Evolutionary conservation across 2,329 filamentous ascomycete genomes (phyloP).

Genomic region (Penicillium sp.): DNA sequence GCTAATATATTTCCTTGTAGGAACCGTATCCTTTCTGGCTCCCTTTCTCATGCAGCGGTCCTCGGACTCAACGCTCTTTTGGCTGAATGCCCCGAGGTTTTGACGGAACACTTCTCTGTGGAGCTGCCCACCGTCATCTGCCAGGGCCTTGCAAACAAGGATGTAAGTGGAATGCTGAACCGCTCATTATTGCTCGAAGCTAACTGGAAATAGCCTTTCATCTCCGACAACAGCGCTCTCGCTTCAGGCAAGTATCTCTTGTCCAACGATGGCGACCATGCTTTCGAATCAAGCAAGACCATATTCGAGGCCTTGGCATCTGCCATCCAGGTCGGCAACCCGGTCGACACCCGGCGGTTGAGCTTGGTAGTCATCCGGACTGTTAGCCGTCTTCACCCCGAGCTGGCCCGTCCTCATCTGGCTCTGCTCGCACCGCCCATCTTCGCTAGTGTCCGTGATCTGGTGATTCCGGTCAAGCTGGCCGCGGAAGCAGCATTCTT

Average conservation of each 20-base stretch:
- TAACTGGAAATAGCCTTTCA: conserved; percentile 60
- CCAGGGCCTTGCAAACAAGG: conserved; percentile 74
- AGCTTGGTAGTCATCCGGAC: conserved; percentile 86
- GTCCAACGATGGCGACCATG: conserved; percentile 56
- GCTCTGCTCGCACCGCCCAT: conserved; percentile 75
- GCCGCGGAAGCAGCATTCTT: conserved; percentile 94
- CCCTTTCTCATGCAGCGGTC: conserved; percentile 75
- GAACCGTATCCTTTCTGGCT: conserved; percentile 73
- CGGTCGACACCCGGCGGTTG: conserved; percentile 80
- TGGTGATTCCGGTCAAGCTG: conserved; percentile 91
- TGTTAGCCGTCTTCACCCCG: conserved; percentile 73
- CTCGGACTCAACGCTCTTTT: conserved; percentile 87
- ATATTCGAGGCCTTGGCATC: conserved; percentile 76
- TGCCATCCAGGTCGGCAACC: conserved; percentile 73
- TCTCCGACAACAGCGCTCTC: conserved; percentile 84
- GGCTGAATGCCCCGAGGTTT: conserved; percentile 70
- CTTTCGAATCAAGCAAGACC: conserved; percentile 73
- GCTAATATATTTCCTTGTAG: conserved; percentile 52
- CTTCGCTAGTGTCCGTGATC: conserved; percentile 86
- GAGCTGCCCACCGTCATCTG: conserved; percentile 76
- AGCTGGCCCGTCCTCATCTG: conserved; percentile 79
- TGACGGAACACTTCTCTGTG: conserved; percentile 68
- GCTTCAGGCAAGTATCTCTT: conserved; percentile 90
- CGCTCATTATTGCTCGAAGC: neutral
- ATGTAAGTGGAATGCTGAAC: conserved; percentile 55